A percentile compares a stretch with the other conserved stretches of the same genome.
Conservation (phyloP, 495 filamentous ascomycete species). For the Aspergillus hancockii region DNA sequence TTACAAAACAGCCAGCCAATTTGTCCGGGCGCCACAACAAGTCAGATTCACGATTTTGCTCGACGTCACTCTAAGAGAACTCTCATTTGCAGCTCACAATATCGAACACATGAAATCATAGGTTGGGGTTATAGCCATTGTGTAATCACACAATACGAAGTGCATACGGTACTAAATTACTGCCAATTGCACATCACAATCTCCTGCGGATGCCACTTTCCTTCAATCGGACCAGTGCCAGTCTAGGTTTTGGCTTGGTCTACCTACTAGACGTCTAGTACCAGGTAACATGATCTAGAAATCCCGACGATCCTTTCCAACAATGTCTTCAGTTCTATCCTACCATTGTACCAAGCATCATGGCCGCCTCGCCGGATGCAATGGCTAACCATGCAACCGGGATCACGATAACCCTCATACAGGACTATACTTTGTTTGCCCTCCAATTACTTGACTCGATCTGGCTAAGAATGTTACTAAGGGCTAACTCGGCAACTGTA, state of each 20-base stretch:
- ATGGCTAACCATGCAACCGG: no score
- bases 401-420: no score
- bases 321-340: no score
- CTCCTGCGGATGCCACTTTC: not conserved
- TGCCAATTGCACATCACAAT: not conserved
- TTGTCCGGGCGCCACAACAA: not conserved
- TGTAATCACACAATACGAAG: conserved; percentile 20
- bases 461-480: no score
- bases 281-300: not conserved
- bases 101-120: not conserved
- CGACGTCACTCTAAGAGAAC: not conserved
- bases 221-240: not conserved
- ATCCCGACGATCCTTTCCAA: no score
- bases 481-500: no score
- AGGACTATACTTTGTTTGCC: no score
- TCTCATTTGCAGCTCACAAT: not conserved
- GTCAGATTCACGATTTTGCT: not conserved
- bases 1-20: no score
- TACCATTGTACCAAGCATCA: no score
- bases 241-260: not conserved
- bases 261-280: not conserved
- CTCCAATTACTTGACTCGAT: no score
- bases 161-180: not conserved
- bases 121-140: not conserved
- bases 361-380: no score